phyloP scores from a whole-genome alignment of 2,329 filamentous ascomycete genomes.

The Colletotrichum cuscutae region DNA sequence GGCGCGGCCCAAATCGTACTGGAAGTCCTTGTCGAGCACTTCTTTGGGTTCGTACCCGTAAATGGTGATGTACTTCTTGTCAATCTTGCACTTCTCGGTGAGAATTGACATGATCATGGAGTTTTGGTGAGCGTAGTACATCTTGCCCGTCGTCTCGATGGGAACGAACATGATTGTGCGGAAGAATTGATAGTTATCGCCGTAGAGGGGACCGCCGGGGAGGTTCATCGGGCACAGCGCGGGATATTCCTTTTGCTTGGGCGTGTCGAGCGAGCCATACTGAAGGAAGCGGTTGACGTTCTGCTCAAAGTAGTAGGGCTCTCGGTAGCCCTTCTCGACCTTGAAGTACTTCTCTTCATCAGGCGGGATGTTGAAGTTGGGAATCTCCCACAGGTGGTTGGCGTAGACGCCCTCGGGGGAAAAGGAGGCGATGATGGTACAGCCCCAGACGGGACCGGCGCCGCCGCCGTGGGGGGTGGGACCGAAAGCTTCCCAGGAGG shows the following conservation, averaged over 20 bases:
- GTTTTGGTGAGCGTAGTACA: neutral
- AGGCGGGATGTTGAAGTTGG: conserved; percentile 18
- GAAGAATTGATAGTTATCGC: conserved; percentile 16
- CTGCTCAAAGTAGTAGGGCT: conserved; percentile 16
- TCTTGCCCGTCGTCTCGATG: neutral
- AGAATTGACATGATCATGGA: conserved; percentile 4
- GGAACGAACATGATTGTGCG: conserved; percentile 19
- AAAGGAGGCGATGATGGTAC: conserved; percentile 25
- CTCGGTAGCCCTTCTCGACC: neutral
- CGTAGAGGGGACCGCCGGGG: conserved; percentile 1
- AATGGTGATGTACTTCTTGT: conserved; percentile 12
- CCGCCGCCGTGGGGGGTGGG: conserved; percentile 23
- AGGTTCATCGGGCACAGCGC: conserved; percentile 4
- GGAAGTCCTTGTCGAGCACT: conserved; percentile 7
- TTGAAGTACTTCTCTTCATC: neutral
- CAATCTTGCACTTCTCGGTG: conserved; percentile 5
- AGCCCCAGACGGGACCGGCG: conserved; percentile 34
- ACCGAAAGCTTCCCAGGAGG: conserved; percentile 8
- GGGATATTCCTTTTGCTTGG: conserved; percentile 3
- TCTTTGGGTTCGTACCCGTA: conserved; percentile 6
- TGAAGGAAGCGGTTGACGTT: conserved; percentile 24
- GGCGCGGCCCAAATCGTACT: neutral
- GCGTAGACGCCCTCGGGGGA: conserved; percentile 31
- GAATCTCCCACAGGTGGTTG: conserved; percentile 35
- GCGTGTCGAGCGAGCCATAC: neutral